Conservation (phyloP, 495 filamentous ascomycete species). For the Penicillium cinerascens region DNA sequence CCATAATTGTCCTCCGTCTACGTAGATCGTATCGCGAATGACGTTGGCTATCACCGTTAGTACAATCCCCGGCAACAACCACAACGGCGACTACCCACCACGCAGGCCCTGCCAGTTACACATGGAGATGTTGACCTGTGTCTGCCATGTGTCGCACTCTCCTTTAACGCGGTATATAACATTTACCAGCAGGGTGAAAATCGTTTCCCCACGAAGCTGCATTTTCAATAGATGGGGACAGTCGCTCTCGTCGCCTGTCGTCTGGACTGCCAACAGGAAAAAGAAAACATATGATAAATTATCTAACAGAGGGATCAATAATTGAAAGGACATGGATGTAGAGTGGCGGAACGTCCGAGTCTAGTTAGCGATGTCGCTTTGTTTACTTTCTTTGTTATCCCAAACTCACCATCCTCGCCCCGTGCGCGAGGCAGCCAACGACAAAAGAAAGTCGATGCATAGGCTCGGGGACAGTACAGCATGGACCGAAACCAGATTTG, state of each 20-base stretch:
- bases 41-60: conserved; percentile 45
- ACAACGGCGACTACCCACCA: conserved; percentile 26
- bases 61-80: background rate
- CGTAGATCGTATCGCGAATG: conserved; percentile 62
- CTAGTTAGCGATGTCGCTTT: background rate
- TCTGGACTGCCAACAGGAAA: no score
- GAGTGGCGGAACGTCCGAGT: background rate
- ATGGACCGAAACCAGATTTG: no score
- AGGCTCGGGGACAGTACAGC: no score
- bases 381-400: background rate
- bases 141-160: conserved; percentile 18
- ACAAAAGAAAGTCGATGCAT: no score
- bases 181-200: conserved; percentile 15
- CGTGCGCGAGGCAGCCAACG: no score
- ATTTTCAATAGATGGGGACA: background rate
- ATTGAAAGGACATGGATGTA: no score
- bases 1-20: conserved; percentile 61
- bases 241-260: no score
- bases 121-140: conserved; percentile 49
- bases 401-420: no score
- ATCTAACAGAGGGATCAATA: no score
- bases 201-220: background rate
- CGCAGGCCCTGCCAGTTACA: conserved; percentile 55
- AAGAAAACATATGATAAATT: no score
- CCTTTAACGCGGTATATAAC: conserved; percentile 7